Percentiles rank a stretch among this genome's conserved stretches.
These are phyloP conservation scores for Ichthyophthirius multifiliis DNA, from an alignment of 169 alveolate species.

Conservation along the genomic window DNA sequence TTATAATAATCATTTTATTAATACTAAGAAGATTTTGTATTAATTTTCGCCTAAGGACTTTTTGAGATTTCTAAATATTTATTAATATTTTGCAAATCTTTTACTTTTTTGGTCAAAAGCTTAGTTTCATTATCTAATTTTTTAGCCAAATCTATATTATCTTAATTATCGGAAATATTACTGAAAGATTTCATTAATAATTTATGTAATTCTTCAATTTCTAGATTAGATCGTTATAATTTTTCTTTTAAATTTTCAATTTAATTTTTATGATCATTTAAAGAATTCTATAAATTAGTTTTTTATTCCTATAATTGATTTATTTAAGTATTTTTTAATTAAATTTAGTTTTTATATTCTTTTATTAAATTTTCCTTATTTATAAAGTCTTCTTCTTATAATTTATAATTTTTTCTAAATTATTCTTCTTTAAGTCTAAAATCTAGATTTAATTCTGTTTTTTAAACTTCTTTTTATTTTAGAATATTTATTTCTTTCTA, in stretches of 20 bases:
- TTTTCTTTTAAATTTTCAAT: background rate
- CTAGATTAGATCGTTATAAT: background rate
- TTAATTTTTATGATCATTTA: no score
- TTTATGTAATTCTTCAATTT: background rate
- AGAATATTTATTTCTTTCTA: background rate
- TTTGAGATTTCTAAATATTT: background rate
- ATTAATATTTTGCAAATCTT: background rate
- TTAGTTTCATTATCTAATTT: slow-evolving; percentile 9
- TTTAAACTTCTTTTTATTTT: background rate
- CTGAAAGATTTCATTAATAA: background rate
- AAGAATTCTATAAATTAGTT: background rate
- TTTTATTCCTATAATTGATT: background rate
- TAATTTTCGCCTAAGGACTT: background rate
- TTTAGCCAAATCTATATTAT: background rate
- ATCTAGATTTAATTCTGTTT: background rate
- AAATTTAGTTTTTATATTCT: background rate
- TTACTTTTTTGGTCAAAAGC: background rate
- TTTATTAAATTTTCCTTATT: background rate
- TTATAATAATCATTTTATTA: no score
- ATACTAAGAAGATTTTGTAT: no score
- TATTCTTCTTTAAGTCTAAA: background rate
- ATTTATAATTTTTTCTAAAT: background rate
- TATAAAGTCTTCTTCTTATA: background rate
- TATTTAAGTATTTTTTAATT: background rate
- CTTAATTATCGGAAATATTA: background rate